Evolutionary conservation across 192 early-diverging fungal species (phyloP).

Genomic region (Backusella sp.): DNA sequence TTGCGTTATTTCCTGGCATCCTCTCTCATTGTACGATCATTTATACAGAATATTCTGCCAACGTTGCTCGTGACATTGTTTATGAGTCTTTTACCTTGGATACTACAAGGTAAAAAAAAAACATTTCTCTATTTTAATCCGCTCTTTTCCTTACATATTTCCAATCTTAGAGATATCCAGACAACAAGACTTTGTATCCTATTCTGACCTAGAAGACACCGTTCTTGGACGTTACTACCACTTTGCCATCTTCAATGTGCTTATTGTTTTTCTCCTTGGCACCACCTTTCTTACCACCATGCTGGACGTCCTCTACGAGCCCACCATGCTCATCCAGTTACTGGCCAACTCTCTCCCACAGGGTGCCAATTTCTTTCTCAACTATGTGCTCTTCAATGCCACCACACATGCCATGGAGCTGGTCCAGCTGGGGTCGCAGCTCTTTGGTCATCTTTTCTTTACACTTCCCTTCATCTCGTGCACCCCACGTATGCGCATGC

Average conservation of each 20-base stretch:
- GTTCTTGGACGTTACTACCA: constrained; percentile 57
- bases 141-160: too few species aligned
- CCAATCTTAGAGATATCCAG: constrained; percentile 60
- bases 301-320: constrained; percentile 43
- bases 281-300: constrained; percentile 54
- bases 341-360: constrained; percentile 51
- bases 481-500: constrained; percentile 54
- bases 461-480: constrained; percentile 45
- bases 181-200: constrained; percentile 52
- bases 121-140: too few species aligned
- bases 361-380: constrained; percentile 62
- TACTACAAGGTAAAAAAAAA: constrained; percentile 48
- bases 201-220: constrained; percentile 55
- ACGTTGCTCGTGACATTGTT: constrained; percentile 55
- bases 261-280: constrained; percentile 61
- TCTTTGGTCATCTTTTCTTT: constrained; percentile 49
- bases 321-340: constrained; percentile 48
- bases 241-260: constrained; percentile 63
- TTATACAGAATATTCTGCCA: constrained; percentile 57
- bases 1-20: constrained; percentile 44
- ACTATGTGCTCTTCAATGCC: constrained; percentile 60
- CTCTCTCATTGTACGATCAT: constrained; percentile 39
- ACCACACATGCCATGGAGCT: constrained; percentile 59
- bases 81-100: constrained; percentile 53
- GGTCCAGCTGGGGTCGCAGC: constrained; percentile 54